Conservation (phyloP, 1,139 yeast genomes). For the Saccharomyces hybrid region DNA sequence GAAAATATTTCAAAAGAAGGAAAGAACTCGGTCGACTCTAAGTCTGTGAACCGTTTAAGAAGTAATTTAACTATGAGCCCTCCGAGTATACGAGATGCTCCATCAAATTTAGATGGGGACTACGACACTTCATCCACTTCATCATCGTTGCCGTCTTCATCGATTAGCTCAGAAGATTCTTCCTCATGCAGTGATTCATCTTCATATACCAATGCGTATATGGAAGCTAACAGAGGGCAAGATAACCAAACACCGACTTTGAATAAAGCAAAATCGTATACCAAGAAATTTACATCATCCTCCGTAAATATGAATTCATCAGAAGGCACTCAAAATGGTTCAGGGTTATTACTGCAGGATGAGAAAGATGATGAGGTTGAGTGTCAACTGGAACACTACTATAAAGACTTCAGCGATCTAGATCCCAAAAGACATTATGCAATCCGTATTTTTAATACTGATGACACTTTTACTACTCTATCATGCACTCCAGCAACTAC, state of each 20-base stretch:
- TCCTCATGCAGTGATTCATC: conserved; percentile 1
- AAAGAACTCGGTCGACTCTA: not conserved
- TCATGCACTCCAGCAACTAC: conserved; percentile 68
- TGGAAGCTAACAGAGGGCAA: not conserved
- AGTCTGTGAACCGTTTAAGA: not conserved
- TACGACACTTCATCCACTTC: not conserved
- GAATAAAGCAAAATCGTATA: not conserved
- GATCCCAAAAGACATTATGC: conserved; percentile 29
- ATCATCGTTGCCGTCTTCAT: not conserved
- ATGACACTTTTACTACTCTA: conserved; percentile 75
- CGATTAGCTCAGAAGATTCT: not conserved
- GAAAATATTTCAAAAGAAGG: not conserved
- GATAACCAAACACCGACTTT: not conserved
- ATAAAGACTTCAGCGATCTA: conserved; percentile 29
- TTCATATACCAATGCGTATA: not conserved
- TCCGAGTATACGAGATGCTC: conserved; percentile 2
- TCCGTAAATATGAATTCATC: conserved; percentile 4
- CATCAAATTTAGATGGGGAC: conserved; percentile 1
- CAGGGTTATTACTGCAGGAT: conserved; percentile 17
- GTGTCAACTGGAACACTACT: conserved; percentile 28
- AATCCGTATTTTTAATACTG: conserved; percentile 67
- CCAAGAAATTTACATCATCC: conserved; percentile 4
- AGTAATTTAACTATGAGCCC: conserved; percentile 2
- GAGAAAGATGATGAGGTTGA: conserved; percentile 34
- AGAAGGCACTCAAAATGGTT: conserved; percentile 2